Base-by-base conservation (phyloP, 768 basidiomycete species). In the Trametes cubensis region DNA sequence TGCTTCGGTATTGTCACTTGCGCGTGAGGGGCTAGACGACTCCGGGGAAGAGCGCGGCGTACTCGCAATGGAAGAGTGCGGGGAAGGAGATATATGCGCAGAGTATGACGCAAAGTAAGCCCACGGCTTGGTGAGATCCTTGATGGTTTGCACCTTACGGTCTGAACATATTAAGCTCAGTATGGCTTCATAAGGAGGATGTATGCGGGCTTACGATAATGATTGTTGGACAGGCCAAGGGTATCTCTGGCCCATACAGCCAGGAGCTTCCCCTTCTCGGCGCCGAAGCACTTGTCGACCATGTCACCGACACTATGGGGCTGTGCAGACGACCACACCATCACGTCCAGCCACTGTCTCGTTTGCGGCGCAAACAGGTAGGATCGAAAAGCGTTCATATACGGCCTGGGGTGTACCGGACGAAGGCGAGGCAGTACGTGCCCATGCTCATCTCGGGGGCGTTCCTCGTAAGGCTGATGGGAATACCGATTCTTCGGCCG, bases 291-390 rank as follows among this genome's bases (percentile, higher is more conserved):
- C 39, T 77, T 78, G 21, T 81, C 71, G 0, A 90, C 87, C 92
- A 94, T 94, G 66, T 87, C 85, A 0, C 75, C 72, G 7, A 92
- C 92, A 69, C 84, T 91, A 52, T 87, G 86, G 2, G 91, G 90
- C 69, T 92, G 90, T 4, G 92, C 92, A 2, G 88, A 90, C 69
- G 88, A 90, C 92, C 92, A 95, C 4, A 95, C 83, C 89, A 94
- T 94, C 4, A 88, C 86, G 60, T 92, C 89, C 20, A 93, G 79
- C 88, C 90, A 92, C 15, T 68, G 67, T 39, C 74, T 77, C n/a
- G 86, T 90, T 18, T 77, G 66, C 0, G 80, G 74, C 51, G 86
- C 83, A 65, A 91, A 86, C 2, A 92, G 73, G 68, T 89, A 93
- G 3, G 79, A 71, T 4, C 79, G 70, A 67, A 93, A 89, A 1